phyloP scores from a whole-genome alignment of 306 rosid species.

The Mucuna pruriens region DNA sequence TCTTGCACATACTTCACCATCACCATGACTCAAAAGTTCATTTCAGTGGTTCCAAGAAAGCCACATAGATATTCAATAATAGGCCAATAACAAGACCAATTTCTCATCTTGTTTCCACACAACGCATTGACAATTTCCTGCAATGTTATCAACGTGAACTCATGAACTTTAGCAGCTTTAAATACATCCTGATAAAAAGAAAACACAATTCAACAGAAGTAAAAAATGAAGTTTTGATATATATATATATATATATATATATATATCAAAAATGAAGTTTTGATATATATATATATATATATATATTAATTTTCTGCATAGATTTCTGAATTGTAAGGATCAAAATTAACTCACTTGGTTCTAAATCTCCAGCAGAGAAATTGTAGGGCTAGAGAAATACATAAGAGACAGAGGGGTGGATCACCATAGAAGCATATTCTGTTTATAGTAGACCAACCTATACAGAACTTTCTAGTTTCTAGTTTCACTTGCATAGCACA shows the following conservation, averaged over 20 bases:
- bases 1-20: constrained; percentile 37
- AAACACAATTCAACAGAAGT: constrained; percentile 12
- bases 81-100: constrained; percentile 26
- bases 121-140: constrained; percentile 35
- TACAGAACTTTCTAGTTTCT: constrained; percentile 36
- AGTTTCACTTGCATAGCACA: constrained; percentile 11
- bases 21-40: constrained; percentile 49
- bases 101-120: constrained; percentile 27
- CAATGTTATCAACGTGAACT: constrained; percentile 44
- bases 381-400: background rate
- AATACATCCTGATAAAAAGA: background rate
- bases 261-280: too few relatives aligned
- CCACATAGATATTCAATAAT: background rate
- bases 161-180: constrained; percentile 1
- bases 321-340: too few relatives aligned
- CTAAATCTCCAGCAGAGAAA: background rate
- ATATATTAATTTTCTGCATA: too few relatives aligned
- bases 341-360: background rate
- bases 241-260: too few relatives aligned
- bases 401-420: constrained; percentile 26
- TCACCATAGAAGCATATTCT: constrained; percentile 41
- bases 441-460: constrained; percentile 50
- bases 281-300: too few relatives aligned
- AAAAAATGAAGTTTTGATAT: background rate
- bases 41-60: constrained; percentile 9